phyloP scores from a whole-genome alignment of 176 grass and related monocot genomes.

The Hordeum vulgare region MorexV3_pseudomolecules_assembly NC_058523.1:532770467-532770966 shows the following conservation, averaged over 20 bases:
- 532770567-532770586: slow-evolving; percentile 15
- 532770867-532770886: too few relatives aligned
- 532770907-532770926: slow-evolving; percentile 67
- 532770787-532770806: too few relatives aligned
- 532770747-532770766: too few relatives aligned
- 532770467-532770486: neutral
- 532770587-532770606: slow-evolving; percentile 1
- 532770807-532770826: too few relatives aligned
- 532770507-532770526: neutral
- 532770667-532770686: slow-evolving; percentile 61
- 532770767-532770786: too few relatives aligned
- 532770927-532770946: slow-evolving; percentile 61
- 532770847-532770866: too few relatives aligned
- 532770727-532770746: too few relatives aligned
- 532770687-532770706: neutral
- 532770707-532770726: too few relatives aligned
- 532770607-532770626: slow-evolving; percentile 23
- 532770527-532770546: neutral
- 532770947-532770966: slow-evolving; percentile 79
- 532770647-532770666: slow-evolving; percentile 49
- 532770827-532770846: too few relatives aligned
- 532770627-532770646: slow-evolving; percentile 52
- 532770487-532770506: neutral
- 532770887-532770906: too few relatives aligned
- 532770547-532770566: neutral